Conservation (phyloP, 78 protist species). For the Diacronema lutheri region DNA sequence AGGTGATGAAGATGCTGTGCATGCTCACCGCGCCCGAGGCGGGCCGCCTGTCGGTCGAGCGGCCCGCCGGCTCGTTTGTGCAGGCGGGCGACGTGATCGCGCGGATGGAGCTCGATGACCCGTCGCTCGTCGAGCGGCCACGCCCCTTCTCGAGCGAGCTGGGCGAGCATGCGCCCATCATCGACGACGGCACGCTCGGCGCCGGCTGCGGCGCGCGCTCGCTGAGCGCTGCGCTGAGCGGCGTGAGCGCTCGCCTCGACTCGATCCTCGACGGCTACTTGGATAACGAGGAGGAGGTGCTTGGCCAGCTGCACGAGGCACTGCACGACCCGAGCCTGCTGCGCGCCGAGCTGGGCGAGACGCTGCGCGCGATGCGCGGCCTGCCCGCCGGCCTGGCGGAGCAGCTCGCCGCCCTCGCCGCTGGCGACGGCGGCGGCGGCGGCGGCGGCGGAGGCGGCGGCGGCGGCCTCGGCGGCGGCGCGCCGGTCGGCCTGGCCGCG, state of each 20-base stretch:
- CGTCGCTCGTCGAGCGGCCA: slow-evolving; percentile 34
- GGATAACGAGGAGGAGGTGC: slow-evolving; percentile 21
- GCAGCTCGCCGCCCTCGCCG: too few relatives aligned
- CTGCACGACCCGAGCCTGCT: not conserved
- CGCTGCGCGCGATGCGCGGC: not conserved
- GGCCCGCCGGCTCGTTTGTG: slow-evolving; percentile 59
- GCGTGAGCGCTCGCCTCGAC: not conserved
- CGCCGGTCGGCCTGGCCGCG: too few relatives aligned
- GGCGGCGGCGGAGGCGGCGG: too few relatives aligned
- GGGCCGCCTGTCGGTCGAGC: slow-evolving; percentile 53
- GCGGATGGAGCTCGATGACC: slow-evolving; percentile 71
- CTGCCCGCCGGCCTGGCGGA: too few relatives aligned
- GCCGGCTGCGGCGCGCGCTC: too few relatives aligned
- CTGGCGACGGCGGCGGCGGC: not conserved
- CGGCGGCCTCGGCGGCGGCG: too few relatives aligned
- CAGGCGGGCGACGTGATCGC: slow-evolving; percentile 84
- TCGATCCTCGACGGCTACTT: not conserved
- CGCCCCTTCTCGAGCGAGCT: not conserved
- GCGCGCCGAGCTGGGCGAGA: not conserved
- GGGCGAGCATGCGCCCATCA: not conserved
- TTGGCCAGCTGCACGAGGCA: not conserved
- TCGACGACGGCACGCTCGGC: not conserved
- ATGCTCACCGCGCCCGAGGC: slow-evolving; percentile 59
- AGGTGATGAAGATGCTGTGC: slow-evolving; percentile 95
- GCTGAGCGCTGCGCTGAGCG: too few relatives aligned